These are phyloP conservation scores for Linnemannia exigua DNA, from an alignment of 192 early-diverging fungal genomes.

Conservation along the genomic window DNA sequence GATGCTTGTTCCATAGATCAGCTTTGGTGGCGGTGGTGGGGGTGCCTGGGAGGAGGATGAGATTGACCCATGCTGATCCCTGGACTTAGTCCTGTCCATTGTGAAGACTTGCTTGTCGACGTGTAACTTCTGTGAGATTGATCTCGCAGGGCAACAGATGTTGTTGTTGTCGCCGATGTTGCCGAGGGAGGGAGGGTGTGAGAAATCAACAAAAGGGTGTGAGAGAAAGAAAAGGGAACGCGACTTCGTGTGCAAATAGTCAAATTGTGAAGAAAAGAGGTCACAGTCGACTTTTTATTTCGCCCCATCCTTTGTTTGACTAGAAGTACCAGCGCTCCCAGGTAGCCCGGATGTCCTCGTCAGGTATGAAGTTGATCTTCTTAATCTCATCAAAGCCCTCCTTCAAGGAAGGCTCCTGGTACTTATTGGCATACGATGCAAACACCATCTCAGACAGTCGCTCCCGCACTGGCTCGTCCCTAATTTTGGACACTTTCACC, in stretches of 20 bases:
- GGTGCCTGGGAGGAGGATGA: neutral
- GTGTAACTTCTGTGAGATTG: neutral
- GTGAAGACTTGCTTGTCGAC: neutral
- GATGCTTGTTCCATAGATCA: conserved; percentile 29
- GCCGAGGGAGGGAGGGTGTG: neutral
- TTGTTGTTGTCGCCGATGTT: neutral
- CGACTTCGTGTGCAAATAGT: too few species aligned
- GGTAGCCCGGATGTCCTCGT: conserved; percentile 61
- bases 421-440: conserved; percentile 59
- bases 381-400: conserved; percentile 77
- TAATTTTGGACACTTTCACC: conserved; percentile 30
- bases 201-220: neutral
- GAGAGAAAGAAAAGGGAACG: neutral
- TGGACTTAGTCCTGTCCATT: neutral
- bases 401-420: conserved; percentile 57
- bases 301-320: neutral
- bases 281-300: neutral
- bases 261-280: neutral
- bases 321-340: conserved; percentile 72
- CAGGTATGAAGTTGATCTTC: conserved; percentile 70
- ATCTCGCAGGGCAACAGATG: neutral
- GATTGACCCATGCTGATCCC: neutral
- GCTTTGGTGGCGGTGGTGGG: neutral
- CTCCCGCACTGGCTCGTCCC: conserved; percentile 41
- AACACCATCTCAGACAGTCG: conserved; percentile 71